These are phyloP conservation scores for Shiraia bambusicola DNA, from an alignment of 2,329 filamentous ascomycete species.

Conservation along the genomic window DNA sequence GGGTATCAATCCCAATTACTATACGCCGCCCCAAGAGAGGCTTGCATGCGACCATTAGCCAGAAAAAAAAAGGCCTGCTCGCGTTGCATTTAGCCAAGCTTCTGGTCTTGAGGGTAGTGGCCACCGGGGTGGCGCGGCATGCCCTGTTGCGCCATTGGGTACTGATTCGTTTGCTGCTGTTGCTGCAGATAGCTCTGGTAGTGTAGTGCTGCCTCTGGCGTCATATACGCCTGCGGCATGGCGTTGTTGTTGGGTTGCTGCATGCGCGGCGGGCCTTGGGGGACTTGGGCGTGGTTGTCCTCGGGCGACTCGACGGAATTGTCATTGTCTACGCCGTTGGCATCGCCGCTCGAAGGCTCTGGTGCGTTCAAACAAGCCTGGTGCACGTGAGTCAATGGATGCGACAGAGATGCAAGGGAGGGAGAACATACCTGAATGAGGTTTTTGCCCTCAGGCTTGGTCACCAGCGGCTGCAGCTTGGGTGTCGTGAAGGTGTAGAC, in stretches of 20 bases:
- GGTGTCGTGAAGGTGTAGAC: slow-evolving; percentile 99
- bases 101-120: slow-evolving; percentile 68
- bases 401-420: slow-evolving; percentile 6
- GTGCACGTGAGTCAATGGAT: slow-evolving; percentile 38
- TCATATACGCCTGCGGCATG: slow-evolving; percentile 66
- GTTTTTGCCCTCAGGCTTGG: slow-evolving; percentile 98
- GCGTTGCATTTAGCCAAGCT: slow-evolving; percentile 41
- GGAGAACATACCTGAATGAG: slow-evolving; percentile 80
- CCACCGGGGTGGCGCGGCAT: slow-evolving; percentile 64
- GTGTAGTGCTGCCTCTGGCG: slow-evolving; percentile 68
- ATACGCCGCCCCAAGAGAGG: slow-evolving; percentile 35
- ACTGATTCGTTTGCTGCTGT: slow-evolving; percentile 65
- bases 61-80: slow-evolving; percentile 23
- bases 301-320: slow-evolving; percentile 80
- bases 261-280: slow-evolving; percentile 71
- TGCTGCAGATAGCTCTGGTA: slow-evolving; percentile 81
- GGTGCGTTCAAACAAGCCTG: slow-evolving; percentile 96
- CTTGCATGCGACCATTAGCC: slow-evolving; percentile 27
- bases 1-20: slow-evolving; percentile 42
- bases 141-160: slow-evolving; percentile 75
- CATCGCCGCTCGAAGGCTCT: slow-evolving; percentile 77
- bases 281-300: slow-evolving; percentile 78
- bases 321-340: slow-evolving; percentile 58
- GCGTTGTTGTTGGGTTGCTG: slow-evolving; percentile 61
- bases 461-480: slow-evolving; percentile 96